Evolutionary conservation across 129 eudicot genomes (phyloP).

Genomic region (Arctium lappa): DNA sequence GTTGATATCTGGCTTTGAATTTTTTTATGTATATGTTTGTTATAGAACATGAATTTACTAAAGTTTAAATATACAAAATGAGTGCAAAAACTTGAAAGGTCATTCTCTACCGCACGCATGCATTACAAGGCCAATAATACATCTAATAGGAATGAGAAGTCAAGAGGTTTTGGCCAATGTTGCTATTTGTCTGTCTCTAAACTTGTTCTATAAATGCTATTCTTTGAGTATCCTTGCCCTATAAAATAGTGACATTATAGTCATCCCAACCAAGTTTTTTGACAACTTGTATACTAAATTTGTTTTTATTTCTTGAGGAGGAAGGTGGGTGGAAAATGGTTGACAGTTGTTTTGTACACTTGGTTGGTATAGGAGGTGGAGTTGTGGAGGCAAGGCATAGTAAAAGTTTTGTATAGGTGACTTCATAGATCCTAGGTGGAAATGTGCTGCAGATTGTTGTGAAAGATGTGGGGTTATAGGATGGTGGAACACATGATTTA

Average conservation of each 20-base stretch:
- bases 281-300: background rate
- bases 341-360: background rate
- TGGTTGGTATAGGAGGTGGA: too few species aligned
- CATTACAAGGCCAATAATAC: background rate
- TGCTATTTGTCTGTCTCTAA: background rate
- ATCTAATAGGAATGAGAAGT: background rate
- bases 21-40: background rate
- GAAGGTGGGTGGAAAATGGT: background rate
- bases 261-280: background rate
- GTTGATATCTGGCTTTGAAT: background rate
- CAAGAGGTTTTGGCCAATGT: background rate
- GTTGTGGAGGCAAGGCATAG: too few species aligned
- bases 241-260: too few species aligned
- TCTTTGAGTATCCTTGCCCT: background rate
- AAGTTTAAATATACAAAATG: background rate
- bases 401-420: too few species aligned
- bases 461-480: background rate
- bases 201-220: background rate
- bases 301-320: too few species aligned
- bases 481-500: background rate
- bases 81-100: background rate
- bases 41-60: background rate
- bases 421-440: background rate
- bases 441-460: background rate
- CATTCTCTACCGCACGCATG: background rate